Percentiles rank a stretch among this genome's conserved stretches.
These are phyloP conservation scores for Violaceomyces palustris DNA, from an alignment of 1,284 basidiomycete genomes.

Conservation along the genomic window DNA sequence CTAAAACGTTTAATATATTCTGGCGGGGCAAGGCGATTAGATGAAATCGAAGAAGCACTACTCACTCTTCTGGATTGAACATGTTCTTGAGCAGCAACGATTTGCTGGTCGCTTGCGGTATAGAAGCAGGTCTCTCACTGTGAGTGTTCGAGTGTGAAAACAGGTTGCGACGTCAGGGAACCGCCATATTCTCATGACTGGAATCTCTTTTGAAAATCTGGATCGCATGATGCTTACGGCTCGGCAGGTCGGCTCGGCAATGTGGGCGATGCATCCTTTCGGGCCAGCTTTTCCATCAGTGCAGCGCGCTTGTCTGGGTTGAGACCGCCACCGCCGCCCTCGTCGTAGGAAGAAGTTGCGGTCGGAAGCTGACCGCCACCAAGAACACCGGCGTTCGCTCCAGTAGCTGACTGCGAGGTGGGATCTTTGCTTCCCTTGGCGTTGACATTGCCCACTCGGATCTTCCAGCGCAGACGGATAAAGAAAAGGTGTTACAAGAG, in stretches of 20 bases:
- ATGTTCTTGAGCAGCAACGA: slow-evolving; percentile 75
- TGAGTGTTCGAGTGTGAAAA: neutral
- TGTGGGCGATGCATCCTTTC: slow-evolving; percentile 15
- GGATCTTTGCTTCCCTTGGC: slow-evolving; percentile 13
- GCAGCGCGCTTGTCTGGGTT: slow-evolving; percentile 42
- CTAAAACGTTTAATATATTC: too few species aligned
- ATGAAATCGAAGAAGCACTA: too few species aligned
- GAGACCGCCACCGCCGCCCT: slow-evolving; percentile 46
- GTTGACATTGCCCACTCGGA: slow-evolving; percentile 46
- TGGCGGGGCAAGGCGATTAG: too few species aligned
- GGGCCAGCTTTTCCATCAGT: slow-evolving; percentile 50
- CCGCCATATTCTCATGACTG: neutral
- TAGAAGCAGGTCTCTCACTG: slow-evolving; percentile 57
- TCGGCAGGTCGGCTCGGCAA: neutral
- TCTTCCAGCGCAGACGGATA: too few species aligned
- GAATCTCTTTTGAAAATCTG: too few species aligned
- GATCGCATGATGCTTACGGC: too few species aligned
- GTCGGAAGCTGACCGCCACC: slow-evolving; percentile 22
- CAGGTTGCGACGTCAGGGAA: neutral
- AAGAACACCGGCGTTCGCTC: slow-evolving; percentile 4
- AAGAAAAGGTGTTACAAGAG: neutral
- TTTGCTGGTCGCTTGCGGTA: slow-evolving; percentile 65
- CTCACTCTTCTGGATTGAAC: slow-evolving; percentile 84
- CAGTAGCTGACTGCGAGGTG: neutral
- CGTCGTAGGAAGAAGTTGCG: slow-evolving; percentile 41